Evolutionary conservation across 441 rosid genomes (phyloP).

Genomic region (Breynia disticha): DNA sequence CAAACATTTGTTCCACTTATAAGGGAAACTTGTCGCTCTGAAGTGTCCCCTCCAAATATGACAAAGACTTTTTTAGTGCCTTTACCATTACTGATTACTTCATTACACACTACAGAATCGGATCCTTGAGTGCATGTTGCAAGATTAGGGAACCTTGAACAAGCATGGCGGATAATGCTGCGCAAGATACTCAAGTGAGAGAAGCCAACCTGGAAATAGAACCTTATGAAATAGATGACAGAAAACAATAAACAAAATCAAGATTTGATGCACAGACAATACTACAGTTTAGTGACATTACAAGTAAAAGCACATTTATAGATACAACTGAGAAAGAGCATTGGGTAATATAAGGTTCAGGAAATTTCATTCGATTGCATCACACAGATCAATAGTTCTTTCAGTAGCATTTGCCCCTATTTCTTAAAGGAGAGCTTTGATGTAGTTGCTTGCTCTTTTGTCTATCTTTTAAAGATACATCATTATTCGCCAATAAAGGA

Average conservation of each 20-base stretch:
- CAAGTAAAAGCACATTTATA: no score
- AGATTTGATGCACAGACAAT: not conserved
- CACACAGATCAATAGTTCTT: no score
- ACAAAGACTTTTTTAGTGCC: conserved; percentile 55
- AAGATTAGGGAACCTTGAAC: conserved; percentile 74
- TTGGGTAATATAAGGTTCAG: no score
- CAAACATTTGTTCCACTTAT: conserved; percentile 97
- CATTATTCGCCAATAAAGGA: no score
- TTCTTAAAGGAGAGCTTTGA: no score
- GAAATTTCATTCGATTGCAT: no score
- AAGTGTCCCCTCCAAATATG: conserved; percentile 86
- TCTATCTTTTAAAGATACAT: no score
- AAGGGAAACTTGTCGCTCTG: conserved; percentile 96
- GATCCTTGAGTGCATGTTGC: conserved; percentile 31
- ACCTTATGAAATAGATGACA: conserved; percentile 9
- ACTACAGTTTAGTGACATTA: no score
- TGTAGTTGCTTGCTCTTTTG: no score
- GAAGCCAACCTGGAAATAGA: conserved; percentile 62
- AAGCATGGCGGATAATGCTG: conserved; percentile 61
- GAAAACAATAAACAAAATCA: conserved; percentile 3
- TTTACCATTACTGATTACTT: conserved; percentile 23
- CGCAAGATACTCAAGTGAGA: conserved; percentile 84
- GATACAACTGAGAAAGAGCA: no score
- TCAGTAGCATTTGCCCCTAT: no score
- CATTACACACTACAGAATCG: conserved; percentile 23